These are phyloP conservation scores for Heliamphora exappendiculata DNA, from an alignment of 148 eudicot species.

Conservation along the genomic window DNA sequence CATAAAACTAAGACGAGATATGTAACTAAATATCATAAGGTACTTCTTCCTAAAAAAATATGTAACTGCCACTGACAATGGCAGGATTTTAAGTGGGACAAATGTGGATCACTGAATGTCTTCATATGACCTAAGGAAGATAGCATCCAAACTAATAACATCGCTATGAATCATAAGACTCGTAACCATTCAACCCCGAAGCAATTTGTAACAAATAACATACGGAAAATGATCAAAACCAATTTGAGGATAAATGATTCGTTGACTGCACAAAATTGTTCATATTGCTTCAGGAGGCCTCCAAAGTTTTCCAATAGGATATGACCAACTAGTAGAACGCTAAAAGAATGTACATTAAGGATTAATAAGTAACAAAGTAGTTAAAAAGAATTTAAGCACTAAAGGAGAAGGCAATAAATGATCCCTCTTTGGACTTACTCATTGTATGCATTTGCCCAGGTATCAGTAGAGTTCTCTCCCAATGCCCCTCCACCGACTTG, in stretches of 20 bases:
- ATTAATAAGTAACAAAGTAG: not conserved
- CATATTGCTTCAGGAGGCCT: not conserved
- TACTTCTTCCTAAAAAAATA: not conserved
- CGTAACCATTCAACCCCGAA: not conserved
- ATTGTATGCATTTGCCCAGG: conserved; percentile 87
- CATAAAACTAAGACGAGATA: not conserved
- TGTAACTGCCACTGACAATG: not conserved
- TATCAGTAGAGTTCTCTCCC: conserved; percentile 56
- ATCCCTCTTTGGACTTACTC: conserved; percentile 61
- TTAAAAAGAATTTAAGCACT: not conserved
- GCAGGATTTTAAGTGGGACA: not conserved
- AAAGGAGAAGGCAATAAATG: not conserved
- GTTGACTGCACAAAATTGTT: not conserved
- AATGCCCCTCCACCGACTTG: conserved; percentile 64
- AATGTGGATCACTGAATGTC: not conserved
- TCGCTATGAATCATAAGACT: not conserved
- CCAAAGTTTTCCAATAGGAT: not conserved
- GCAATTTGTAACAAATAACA: not conserved
- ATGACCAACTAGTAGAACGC: not conserved
- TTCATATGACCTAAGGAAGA: not conserved
- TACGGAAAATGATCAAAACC: not conserved
- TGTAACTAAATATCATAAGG: not conserved
- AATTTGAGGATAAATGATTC: not conserved
- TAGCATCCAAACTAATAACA: not conserved
- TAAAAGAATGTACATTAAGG: not conserved